These are phyloP conservation scores for Fraxinus floribunda DNA, from an alignment of 305 asterid species.

Conservation along the genomic window DNA sequence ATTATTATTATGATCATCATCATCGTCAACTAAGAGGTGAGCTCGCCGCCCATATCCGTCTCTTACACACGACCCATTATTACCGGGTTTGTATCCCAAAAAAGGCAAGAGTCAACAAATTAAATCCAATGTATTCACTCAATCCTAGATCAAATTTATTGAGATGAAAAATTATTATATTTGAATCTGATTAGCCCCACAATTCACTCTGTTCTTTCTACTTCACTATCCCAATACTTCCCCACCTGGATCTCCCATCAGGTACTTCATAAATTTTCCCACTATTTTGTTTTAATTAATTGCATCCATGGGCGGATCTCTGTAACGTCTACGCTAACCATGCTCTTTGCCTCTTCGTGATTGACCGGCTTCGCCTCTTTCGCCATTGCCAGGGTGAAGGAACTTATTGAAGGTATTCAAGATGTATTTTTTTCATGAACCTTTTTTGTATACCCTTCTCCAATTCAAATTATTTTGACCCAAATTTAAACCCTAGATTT, in stretches of 20 bases:
- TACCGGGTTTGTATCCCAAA: neutral
- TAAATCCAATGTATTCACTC: neutral
- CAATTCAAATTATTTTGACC: neutral
- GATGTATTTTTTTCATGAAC: neutral
- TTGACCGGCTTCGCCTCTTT: neutral
- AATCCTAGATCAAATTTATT: neutral
- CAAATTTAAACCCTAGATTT: constrained; percentile 27
- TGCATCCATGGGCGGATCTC: neutral
- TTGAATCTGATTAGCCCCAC: neutral
- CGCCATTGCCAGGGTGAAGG: neutral
- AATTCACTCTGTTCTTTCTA: neutral
- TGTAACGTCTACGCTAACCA: neutral
- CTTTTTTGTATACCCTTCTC: neutral
- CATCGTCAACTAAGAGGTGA: too few relatives aligned
- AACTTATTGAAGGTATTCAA: neutral
- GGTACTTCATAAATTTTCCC: neutral
- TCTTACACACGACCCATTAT: neutral
- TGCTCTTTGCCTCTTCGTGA: neutral
- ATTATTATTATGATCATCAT: too few relatives aligned
- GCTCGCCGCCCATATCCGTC: neutral
- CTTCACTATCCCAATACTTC: neutral
- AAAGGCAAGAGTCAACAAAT: neutral
- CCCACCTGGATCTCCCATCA: neutral
- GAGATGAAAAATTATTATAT: neutral
- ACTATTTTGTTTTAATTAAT: neutral